Base-by-base conservation (phyloP, 1,284 basidiomycete genomes). In the Ustilago nuda region DNA sequence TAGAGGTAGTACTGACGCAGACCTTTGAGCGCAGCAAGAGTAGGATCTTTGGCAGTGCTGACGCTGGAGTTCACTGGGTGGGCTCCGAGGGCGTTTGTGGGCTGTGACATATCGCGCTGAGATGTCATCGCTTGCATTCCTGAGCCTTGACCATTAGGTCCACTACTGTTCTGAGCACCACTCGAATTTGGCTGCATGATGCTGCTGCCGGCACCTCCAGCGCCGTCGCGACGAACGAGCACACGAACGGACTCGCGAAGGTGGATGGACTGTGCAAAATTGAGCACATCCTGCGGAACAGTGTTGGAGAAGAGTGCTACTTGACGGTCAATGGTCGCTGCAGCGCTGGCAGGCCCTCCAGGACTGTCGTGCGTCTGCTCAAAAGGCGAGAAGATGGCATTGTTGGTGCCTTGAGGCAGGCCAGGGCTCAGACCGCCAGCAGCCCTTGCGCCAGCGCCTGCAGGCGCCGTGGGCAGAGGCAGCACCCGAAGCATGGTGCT, bases 241-340 rank as follows among this genome's bases (percentile, higher is more conserved):
- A 99, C 96, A 32, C 96, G 91, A 45, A 98, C 94, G 27, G 95
- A 94, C 86, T 99, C 96, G 63, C 93, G 91, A 4, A 98, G 90
- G 82, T 97, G 92, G 66, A 96, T 94, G 12, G 91, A 87, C 57
- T 92, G 91, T 1, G 93, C 93, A 50, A 97, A 91, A 85, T 95
- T 96, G 66, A 95, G 89, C 17, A 97, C 94, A 82, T 96, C 94
- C 82, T 95, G 93, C 11, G 95, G 95, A 27, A 96, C 93, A 2
- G 93, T 94, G 83, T 95, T 95, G 32, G 94, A 96, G 87, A 98
- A 98, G 19, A 99, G 89, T 41, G 95, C 96, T 4, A 95, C 97
- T 87, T 99, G 97, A 8, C 96, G 91, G 80, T 97, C 95, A 39
- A 91, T 89, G 12, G 84, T 86, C 23, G 86, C 84, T 71, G 65